Evolutionary conservation across 2,329 filamentous ascomycete species (phyloP).

Genomic region (Tolypocladium endophyticum): DNA sequence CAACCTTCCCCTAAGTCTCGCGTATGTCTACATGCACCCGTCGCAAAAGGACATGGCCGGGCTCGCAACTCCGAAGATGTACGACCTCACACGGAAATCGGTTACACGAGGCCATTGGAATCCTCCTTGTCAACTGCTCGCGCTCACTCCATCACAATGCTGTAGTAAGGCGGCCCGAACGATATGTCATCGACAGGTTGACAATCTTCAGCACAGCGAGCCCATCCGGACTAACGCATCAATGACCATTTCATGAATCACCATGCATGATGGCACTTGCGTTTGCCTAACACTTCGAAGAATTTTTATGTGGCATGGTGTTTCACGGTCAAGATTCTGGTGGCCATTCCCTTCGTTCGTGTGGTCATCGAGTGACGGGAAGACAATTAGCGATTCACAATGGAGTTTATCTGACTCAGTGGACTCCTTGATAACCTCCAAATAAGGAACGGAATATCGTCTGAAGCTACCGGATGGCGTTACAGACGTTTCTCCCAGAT

Average conservation of each 20-base stretch:
- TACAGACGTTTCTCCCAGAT: background rate
- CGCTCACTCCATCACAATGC: background rate
- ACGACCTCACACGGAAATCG: background rate
- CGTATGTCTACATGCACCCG: background rate
- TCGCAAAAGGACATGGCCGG: background rate
- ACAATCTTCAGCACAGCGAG: background rate
- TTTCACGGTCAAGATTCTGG: background rate
- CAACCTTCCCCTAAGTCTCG: background rate
- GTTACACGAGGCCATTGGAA: background rate
- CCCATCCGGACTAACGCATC: background rate
- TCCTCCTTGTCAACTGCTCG: background rate
- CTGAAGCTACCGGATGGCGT: background rate
- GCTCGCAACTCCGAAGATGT: background rate
- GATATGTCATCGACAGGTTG: background rate
- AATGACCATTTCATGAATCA: background rate
- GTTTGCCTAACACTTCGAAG: background rate
- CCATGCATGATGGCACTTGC: background rate
- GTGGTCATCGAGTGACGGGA: too few species aligned
- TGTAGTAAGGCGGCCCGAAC: background rate
- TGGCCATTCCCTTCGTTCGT: background rate
- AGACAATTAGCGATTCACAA: background rate
- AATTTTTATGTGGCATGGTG: background rate
- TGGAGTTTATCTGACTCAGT: too few species aligned
- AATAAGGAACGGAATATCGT: background rate
- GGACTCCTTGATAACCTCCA: background rate